Percentiles rank a stretch among this genome's conserved stretches.
These are phyloP conservation scores for Cyclostephanos invisitatus DNA, from an alignment of 108 stramenopile genomes.

Conservation along the genomic window DNA sequence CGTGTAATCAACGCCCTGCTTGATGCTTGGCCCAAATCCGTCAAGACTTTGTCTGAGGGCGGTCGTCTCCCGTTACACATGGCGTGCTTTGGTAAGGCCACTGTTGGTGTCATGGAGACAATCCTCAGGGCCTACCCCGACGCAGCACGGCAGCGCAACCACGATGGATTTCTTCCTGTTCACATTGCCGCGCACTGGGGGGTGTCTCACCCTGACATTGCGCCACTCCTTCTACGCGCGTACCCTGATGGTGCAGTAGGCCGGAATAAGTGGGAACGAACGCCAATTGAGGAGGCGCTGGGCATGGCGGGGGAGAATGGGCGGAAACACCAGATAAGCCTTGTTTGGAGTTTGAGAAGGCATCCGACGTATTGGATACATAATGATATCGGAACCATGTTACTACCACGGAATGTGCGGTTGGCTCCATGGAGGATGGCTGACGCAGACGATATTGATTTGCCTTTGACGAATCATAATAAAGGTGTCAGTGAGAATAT, in stretches of 20 bases:
- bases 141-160: constrained; percentile 80
- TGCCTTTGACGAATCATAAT: neutral
- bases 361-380: constrained; percentile 86
- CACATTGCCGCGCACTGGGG: constrained; percentile 88
- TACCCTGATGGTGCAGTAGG: constrained; percentile 90
- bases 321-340: constrained; percentile 74
- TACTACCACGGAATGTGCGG: constrained; percentile 47
- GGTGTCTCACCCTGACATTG: constrained; percentile 78
- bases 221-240: constrained; percentile 58
- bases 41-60: constrained; percentile 80
- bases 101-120: constrained; percentile 65
- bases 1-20: constrained; percentile 79
- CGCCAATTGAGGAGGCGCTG: constrained; percentile 87
- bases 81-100: constrained; percentile 82
- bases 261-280: constrained; percentile 86
- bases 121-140: constrained; percentile 80
- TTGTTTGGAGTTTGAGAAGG: constrained; percentile 80
- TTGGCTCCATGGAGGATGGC: constrained; percentile 53
- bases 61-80: constrained; percentile 82
- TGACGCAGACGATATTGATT: constrained; percentile 26
- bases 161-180: constrained; percentile 80
- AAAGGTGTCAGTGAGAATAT: constrained; percentile 1
- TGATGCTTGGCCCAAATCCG: constrained; percentile 76
- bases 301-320: constrained; percentile 92
- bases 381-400: constrained; percentile 51